These are phyloP conservation scores for Capsicum rhomboideum DNA, from an alignment of 257 asterid genomes.

Conservation along the genomic window DNA sequence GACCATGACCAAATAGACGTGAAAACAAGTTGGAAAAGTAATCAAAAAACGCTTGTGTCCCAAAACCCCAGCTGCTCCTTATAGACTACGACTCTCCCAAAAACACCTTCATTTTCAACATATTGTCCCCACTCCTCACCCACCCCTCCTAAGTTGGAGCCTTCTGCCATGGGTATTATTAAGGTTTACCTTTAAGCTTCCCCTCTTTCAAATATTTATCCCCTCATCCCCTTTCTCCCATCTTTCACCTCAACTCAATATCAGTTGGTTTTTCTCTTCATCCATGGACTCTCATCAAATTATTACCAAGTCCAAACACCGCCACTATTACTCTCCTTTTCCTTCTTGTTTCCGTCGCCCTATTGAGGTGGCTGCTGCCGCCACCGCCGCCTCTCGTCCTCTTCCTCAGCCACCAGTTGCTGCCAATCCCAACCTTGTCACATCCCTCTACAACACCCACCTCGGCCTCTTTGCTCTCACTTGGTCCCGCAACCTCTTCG, in stretches of 20 bases:
- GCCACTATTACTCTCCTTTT: constrained; percentile 21
- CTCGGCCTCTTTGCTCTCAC: constrained; percentile 45
- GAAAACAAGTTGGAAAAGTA: background rate
- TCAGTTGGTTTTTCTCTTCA: background rate
- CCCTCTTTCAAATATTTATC: background rate
- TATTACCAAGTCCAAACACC: constrained; percentile 17
- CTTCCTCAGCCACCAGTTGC: constrained; percentile 13
- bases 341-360: constrained; percentile 36
- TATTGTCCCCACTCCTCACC: constrained; percentile 2
- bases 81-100: background rate
- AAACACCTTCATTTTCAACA: background rate
- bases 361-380: constrained; percentile 5
- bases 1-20: background rate
- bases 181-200: background rate
- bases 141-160: background rate
- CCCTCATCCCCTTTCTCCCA: background rate
- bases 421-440: constrained; percentile 32
- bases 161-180: background rate
- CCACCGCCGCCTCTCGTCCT: background rate
- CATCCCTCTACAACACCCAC: constrained; percentile 39
- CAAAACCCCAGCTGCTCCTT: background rate
- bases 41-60: background rate
- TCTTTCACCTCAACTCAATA: background rate
- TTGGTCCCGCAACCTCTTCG: constrained; percentile 44
- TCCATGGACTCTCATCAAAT: background rate